phyloP scores from a whole-genome alignment of 2,329 filamentous ascomycete genomes.

The Curvularia lunata region DNA sequence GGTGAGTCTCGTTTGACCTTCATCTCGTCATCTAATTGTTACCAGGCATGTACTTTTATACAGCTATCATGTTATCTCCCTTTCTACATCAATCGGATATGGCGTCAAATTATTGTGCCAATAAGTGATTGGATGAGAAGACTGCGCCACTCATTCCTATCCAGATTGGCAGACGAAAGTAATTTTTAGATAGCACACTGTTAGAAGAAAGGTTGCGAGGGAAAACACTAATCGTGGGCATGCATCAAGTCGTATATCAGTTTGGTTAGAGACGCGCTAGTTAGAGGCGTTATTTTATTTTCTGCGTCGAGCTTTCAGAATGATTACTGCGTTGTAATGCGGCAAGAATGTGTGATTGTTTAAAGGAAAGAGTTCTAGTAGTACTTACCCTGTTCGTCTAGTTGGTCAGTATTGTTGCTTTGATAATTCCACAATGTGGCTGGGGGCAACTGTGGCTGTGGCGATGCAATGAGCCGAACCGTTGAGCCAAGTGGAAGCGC shows the following conservation, averaged over 20 bases:
- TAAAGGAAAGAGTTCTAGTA: neutral
- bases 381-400: neutral
- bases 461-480: too few species aligned
- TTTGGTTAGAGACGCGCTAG: neutral
- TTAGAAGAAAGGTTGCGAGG: neutral
- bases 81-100: conserved; percentile 7
- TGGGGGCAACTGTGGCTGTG: too few species aligned
- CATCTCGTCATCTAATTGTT: neutral
- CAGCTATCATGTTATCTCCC: conserved; percentile 4
- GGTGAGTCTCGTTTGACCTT: neutral
- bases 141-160: neutral
- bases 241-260: neutral
- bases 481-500: too few species aligned
- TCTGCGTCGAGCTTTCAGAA: neutral
- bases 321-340: neutral
- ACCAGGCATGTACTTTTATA: conserved; percentile 7
- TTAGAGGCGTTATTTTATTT: conserved; percentile 1
- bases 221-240: neutral
- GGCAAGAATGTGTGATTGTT: neutral
- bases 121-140: conserved; percentile 7
- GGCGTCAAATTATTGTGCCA: conserved; percentile 2
- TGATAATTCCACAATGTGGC: too few species aligned
- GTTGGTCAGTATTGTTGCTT: neutral
- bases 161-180: neutral
- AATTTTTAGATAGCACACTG: neutral